Conservation (phyloP, 1,139 yeast species). For the Debaryomyces nepalensis region DNA sequence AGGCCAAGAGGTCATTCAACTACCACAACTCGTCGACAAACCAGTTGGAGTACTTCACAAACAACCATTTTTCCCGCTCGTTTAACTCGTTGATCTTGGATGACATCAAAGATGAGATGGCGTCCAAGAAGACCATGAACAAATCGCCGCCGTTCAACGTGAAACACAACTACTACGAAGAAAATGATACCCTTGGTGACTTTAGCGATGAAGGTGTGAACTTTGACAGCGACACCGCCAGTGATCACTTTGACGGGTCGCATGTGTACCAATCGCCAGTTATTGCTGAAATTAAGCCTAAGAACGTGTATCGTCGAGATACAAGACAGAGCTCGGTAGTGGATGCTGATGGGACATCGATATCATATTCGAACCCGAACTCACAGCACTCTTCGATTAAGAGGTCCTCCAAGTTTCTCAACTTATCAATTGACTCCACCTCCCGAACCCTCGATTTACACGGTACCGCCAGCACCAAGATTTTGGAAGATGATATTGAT, state of each 20-base stretch:
- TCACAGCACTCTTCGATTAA: constrained; percentile 35
- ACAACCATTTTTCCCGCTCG: constrained; percentile 48
- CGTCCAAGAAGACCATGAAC: constrained; percentile 30
- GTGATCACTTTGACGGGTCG: constrained; percentile 24
- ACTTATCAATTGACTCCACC: constrained; percentile 47
- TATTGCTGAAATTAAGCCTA: constrained; percentile 9
- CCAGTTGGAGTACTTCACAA: constrained; percentile 43
- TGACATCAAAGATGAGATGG: constrained; percentile 35
- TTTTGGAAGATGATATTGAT: constrained; percentile 26
- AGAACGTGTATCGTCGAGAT: constrained; percentile 15
- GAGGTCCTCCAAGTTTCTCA: constrained; percentile 52
- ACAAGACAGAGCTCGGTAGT: constrained; percentile 10
- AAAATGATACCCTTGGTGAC: constrained; percentile 28
- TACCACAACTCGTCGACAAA: constrained; percentile 10
- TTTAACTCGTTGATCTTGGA: constrained; percentile 51
- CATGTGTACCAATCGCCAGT: constrained; percentile 20
- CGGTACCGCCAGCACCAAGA: constrained; percentile 1
- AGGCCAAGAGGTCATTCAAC: constrained; percentile 3
- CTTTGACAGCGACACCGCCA: constrained; percentile 15
- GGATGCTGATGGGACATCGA: constrained; percentile 5
- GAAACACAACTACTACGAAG: constrained; percentile 36
- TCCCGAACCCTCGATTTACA: constrained; percentile 13
- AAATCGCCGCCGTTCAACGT: constrained; percentile 52
- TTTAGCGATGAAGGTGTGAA: constrained; percentile 15
- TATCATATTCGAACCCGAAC: neutral